phyloP scores from a whole-genome alignment of 164 flowering plant species.

The Dillenia turbinata region DNA sequence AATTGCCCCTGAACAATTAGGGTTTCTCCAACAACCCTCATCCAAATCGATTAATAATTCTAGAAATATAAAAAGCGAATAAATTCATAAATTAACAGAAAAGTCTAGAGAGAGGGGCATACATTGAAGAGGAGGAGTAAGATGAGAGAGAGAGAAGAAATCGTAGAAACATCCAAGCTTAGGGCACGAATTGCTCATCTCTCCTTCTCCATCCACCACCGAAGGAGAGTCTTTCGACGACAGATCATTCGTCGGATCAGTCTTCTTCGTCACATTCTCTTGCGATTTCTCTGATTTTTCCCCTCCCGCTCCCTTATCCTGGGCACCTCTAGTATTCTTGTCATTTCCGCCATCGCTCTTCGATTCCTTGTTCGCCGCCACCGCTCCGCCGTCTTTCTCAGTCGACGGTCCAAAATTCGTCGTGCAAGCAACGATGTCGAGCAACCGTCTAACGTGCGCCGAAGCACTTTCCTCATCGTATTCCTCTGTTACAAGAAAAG shows the following conservation, averaged over 20 bases:
- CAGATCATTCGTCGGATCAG: constrained; percentile 1
- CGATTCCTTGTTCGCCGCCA: constrained; percentile 20
- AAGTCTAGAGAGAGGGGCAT: constrained; percentile 14
- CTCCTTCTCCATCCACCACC: constrained; percentile 56
- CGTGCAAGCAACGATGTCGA: constrained; percentile 92
- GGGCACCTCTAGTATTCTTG: constrained; percentile 33
- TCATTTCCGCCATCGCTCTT: constrained; percentile 30
- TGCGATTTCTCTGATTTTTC: constrained; percentile 33
- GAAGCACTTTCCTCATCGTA: constrained; percentile 70
- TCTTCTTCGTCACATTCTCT: constrained; percentile 2
- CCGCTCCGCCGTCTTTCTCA: constrained; percentile 13
- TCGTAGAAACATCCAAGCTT: constrained; percentile 87
- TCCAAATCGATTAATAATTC: not conserved
- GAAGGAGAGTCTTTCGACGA: constrained; percentile 25
- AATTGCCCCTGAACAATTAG: no score
- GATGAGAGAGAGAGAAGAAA: constrained; percentile 92
- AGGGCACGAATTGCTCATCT: constrained; percentile 67
- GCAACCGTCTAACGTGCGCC: constrained; percentile 83
- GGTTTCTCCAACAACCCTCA: no score
- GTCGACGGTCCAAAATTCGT: constrained; percentile 68
- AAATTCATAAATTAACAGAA: not conserved
- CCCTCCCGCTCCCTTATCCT: constrained; percentile 27
- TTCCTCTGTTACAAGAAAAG: constrained; percentile 54
- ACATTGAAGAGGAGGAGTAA: constrained; percentile 94
- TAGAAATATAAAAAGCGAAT: not conserved